These are phyloP conservation scores for Pholiota molesta DNA, from an alignment of 768 basidiomycete species.

Conservation along the genomic window DNA sequence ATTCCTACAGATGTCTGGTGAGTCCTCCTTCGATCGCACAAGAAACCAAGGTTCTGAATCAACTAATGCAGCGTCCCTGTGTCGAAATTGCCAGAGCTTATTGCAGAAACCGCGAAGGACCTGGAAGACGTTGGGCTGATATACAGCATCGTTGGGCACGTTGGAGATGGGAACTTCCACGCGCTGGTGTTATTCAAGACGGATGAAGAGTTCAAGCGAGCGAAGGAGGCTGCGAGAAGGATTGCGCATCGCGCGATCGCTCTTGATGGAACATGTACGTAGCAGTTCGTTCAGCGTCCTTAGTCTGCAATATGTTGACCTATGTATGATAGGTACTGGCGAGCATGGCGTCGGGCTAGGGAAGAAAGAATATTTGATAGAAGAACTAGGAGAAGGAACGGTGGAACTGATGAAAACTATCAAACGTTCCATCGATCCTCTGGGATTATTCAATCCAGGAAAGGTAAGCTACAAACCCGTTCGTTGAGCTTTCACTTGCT, in stretches of 20 bases:
- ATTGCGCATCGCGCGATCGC: conserved; percentile 71
- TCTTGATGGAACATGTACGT: conserved; percentile 72
- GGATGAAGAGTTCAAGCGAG: conserved; percentile 53
- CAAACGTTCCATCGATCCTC: conserved; percentile 74
- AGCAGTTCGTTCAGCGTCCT: background rate
- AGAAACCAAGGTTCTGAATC: background rate
- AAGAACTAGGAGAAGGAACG: conserved; percentile 82
- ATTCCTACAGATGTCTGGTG: conserved; percentile 83
- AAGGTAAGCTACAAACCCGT: conserved; percentile 49
- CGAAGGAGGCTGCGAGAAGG: conserved; percentile 49
- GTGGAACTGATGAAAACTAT: conserved; percentile 83
- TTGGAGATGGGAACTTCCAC: conserved; percentile 66
- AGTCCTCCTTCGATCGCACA: conserved; percentile 3
- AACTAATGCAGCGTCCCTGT: conserved; percentile 52
- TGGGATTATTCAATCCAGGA: conserved; percentile 80
- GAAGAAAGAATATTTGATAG: conserved; percentile 74
- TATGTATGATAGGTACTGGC: conserved; percentile 41
- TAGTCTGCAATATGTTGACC: background rate
- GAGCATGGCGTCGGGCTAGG: conserved; percentile 89
- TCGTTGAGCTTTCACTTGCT: background rate
- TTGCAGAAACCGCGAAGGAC: conserved; percentile 74
- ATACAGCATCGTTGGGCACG: conserved; percentile 74
- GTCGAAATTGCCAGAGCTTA: conserved; percentile 64
- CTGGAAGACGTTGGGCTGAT: conserved; percentile 55
- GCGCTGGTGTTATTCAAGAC: conserved; percentile 59